Evolutionary conservation across 192 early-diverging fungal species (phyloP).

Genomic region (Podila horticola): DNA sequence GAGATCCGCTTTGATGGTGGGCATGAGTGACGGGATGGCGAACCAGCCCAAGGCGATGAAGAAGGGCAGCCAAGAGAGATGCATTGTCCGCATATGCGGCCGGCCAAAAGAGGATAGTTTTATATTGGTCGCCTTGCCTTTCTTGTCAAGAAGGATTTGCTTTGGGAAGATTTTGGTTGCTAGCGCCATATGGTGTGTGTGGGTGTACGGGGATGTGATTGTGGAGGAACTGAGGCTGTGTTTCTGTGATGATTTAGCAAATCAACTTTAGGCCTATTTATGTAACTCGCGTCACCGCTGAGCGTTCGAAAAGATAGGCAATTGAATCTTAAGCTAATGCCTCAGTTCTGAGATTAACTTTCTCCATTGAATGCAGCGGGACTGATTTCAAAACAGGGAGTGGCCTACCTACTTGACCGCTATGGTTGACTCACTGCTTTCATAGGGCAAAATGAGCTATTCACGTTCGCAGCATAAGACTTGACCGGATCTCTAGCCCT

Average conservation of each 20-base stretch:
- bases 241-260: not conserved
- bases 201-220: not conserved
- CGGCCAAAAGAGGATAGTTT: constrained; percentile 35
- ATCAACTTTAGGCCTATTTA: constrained; percentile 5
- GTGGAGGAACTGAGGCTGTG: too few relatives aligned
- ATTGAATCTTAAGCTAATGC: too few relatives aligned
- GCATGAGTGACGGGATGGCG: constrained; percentile 66
- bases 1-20: constrained; percentile 65
- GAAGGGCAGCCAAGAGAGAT: constrained; percentile 56
- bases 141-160: constrained; percentile 34
- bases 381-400: too few relatives aligned
- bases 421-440: too few relatives aligned
- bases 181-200: constrained; percentile 20
- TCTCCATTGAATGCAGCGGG: too few relatives aligned
- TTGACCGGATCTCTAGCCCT: too few relatives aligned
- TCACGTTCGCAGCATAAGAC: too few relatives aligned
- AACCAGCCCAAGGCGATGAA: constrained; percentile 66
- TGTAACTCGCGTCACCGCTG: not conserved
- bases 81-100: constrained; percentile 53
- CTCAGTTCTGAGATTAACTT: too few relatives aligned
- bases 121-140: constrained; percentile 51
- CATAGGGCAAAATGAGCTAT: too few relatives aligned
- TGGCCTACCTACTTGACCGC: too few relatives aligned
- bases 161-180: constrained; percentile 26
- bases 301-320: too few relatives aligned